Evolutionary conservation across 1,284 basidiomycete species (phyloP), one percentile per base, ranked within the genome.

Genomic region (Cutaneotrichosporon curvatum): DNA sequence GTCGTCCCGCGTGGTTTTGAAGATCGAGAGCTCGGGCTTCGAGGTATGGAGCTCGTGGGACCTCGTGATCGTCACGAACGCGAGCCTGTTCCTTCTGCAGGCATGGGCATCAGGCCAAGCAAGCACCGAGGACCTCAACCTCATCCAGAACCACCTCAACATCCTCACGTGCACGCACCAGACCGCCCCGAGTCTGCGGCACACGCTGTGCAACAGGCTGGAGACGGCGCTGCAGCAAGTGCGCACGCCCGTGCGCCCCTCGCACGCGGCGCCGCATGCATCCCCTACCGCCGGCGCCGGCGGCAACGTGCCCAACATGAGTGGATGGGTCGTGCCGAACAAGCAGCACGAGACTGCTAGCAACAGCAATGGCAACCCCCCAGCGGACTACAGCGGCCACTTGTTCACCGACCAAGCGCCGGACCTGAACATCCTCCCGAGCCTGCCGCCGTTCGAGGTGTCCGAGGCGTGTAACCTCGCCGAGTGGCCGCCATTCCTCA

Each of bases 11-110:
- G 42, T 54, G 18, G 55, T 54, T 11, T 49, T 57, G 44, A 50
- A 48, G 38, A 54, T 57, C 23, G 52, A 57, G 28, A 38, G 37
- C 1, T 39, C 39, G 2, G 52, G 50, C 5, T 57, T 57, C n/a
- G 55, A 57, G 16, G 52, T 57, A 30, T 57, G 55, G 55, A 51
- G 49, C 22, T 47, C 47, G 35, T 57, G 55, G 55, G 55, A 57
- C 31, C 50, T 57, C 5, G 55, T 56, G 43, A 53, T 57, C 19
- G 38, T 57, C 21, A 57, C 55, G 9, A 51, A 52, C 16, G 52
- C 52, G 19, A 54, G 52, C 15, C 40, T 55, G 12, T 41, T 55
- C 28, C 50, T 57, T 3, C 43, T 55, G 4, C 45, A 48, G 21
- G 53, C 55, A n/a, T 51, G 47, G 42, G 50, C 49, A 1, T 39